Evolutionary conservation across 495 filamentous ascomycete species (phyloP), one percentile per base, ranked within the genome.

Genomic region (Tetracladium marchalianum): DNA sequence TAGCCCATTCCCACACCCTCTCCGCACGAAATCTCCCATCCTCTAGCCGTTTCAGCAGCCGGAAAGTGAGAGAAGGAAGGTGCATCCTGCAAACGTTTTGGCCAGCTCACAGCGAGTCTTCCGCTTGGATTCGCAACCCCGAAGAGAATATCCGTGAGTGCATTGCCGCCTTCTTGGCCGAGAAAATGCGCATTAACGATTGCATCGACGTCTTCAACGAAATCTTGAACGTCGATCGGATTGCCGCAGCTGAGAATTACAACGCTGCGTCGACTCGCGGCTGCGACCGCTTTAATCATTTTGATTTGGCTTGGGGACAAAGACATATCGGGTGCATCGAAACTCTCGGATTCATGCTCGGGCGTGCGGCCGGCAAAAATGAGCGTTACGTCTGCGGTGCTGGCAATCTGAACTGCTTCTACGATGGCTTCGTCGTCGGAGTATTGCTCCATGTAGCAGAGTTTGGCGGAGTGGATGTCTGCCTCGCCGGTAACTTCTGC

Each of bases 1-100:
- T 88, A 88, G 7, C 84, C 84, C 34, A 88, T 70, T 58, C 80
- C 87, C 47, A 89, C 65, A 47, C 83, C 84, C 59, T 89, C 84
- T 36, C 81, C 83, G 56, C 87, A 89, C 11, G 73, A 61, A 7
- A 85, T 66, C 15, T 81, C 80, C 40, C 80, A 70, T 39, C 80
- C 75, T 32, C 76, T 76, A 62, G 87, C 84, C 35, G 75, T 77
- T 31, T 74, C 50, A 63, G 77, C 86, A 63, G 85, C 86, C 39
- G 82, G 62, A 59, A 75, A 82, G 60, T 80, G 78, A 39, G 81
- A 61, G 60, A 78, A 89, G 4, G 77, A 76, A 1, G 84, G 83
- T 58, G 80, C 85, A 50, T 88, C 80, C 57, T 83, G 70, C 1
- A 84, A 58, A 33, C 71, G 71, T 35, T 68, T 66, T 7, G 84